Conservation (phyloP, 2,329 filamentous ascomycete genomes). For the Phialophora chinensis region DNA sequence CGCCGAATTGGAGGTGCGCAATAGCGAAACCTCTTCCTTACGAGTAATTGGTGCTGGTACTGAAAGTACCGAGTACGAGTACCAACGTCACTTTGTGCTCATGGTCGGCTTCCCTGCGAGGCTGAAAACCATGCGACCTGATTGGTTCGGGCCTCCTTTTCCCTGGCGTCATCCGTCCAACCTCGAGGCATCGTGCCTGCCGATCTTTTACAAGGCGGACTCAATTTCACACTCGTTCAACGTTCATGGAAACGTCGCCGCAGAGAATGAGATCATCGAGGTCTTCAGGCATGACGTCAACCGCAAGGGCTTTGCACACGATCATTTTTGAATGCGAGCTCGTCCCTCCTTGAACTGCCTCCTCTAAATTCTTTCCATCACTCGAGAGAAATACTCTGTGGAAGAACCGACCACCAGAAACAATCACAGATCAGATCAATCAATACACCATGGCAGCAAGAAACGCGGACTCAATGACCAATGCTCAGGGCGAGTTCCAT, state of each 20-base stretch:
- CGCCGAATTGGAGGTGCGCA: not conserved
- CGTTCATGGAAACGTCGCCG: not conserved
- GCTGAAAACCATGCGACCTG: not conserved
- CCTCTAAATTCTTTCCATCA: not conserved
- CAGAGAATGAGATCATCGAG: slow-evolving; percentile 19
- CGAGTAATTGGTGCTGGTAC: no score
- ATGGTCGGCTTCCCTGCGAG: not conserved
- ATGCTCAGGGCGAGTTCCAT: slow-evolving; percentile 63
- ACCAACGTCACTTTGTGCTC: slow-evolving; percentile 1
- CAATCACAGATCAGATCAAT: slow-evolving; percentile 9
- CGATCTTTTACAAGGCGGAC: not conserved
- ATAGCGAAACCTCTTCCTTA: not conserved
- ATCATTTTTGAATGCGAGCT: not conserved
- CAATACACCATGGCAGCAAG: slow-evolving; percentile 50
- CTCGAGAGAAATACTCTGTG: not conserved
- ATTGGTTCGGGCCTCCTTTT: not conserved
- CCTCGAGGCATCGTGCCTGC: not conserved
- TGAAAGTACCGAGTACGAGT: no score
- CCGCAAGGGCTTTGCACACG: not conserved
- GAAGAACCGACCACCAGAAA: not conserved
- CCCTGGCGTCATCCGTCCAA: not conserved
- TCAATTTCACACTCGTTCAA: not conserved
- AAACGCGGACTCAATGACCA: slow-evolving; percentile 61
- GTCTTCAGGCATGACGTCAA: slow-evolving; percentile 20
- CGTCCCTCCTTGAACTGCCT: slow-evolving; percentile 2